phyloP scores from a whole-genome alignment of 1,284 basidiomycete genomes.

The Macrocybe sp. region DNA sequence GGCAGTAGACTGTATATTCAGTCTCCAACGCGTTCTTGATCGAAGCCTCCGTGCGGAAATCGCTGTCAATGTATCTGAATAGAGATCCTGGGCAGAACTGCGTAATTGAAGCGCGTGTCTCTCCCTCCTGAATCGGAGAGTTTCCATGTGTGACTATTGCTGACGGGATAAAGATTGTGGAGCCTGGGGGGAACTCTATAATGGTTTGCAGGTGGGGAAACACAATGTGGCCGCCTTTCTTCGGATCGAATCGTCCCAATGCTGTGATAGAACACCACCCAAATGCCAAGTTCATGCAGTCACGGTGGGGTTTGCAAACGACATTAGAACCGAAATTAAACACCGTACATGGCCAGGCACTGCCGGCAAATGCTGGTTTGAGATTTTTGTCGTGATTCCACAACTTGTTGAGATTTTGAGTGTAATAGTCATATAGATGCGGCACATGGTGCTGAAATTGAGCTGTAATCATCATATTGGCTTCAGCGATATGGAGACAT shows the following conservation, averaged over 20 bases:
- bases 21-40: too few species aligned
- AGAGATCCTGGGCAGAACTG: conserved; percentile 5
- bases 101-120: conserved; percentile 1
- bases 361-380: too few species aligned
- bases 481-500: too few species aligned
- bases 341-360: neutral
- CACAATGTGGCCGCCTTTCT: conserved; percentile 4
- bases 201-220: conserved; percentile 4
- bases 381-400: too few species aligned
- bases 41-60: conserved; percentile 1
- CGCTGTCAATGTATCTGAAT: conserved; percentile 3
- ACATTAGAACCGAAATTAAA: conserved; percentile 3
- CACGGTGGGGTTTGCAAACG: conserved; percentile 1
- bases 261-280: conserved; percentile 8
- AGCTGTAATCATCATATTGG: too few species aligned
- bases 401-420: too few species aligned
- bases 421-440: too few species aligned
- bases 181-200: conserved; percentile 6
- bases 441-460: too few species aligned
- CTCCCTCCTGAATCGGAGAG: neutral
- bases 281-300: conserved; percentile 4
- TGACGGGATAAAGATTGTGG: conserved; percentile 7
- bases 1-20: too few species aligned
- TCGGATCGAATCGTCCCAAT: conserved; percentile 4
- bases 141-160: conserved; percentile 7